Evolutionary conservation across 1,139 yeast species (phyloP).

Genomic region (Martiniozyma asiatica): DNA sequence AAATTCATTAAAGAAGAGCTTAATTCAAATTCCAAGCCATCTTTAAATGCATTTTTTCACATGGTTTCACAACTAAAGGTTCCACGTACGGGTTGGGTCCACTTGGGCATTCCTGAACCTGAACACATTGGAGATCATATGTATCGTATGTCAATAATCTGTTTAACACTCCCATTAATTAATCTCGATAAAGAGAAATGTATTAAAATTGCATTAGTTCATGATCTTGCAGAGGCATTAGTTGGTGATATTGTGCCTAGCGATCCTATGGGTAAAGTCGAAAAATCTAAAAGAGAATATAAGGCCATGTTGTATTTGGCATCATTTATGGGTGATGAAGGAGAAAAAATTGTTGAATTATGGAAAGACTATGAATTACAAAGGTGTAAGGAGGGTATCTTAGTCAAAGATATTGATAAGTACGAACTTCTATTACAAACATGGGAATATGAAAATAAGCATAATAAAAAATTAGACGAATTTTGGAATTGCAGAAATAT

Average conservation of each 20-base stretch:
- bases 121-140: conserved; percentile 91
- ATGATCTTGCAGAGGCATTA: conserved; percentile 86
- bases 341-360: conserved; percentile 53
- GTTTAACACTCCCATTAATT: conserved; percentile 45
- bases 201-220: conserved; percentile 77
- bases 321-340: conserved; percentile 46
- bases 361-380: conserved; percentile 92
- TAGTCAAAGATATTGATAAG: conserved; percentile 90
- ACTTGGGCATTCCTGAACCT: conserved; percentile 47
- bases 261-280: conserved; percentile 35
- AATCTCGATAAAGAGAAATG: conserved; percentile 33
- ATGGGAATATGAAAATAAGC: conserved; percentile 72
- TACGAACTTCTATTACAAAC: conserved; percentile 86
- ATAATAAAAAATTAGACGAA: conserved; percentile 50
- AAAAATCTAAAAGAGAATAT: conserved; percentile 73
- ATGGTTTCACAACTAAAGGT: conserved; percentile 64
- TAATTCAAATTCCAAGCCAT: conserved; percentile 8
- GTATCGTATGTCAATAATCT: conserved; percentile 87
- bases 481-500: conserved; percentile 53
- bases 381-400: conserved; percentile 69
- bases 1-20: conserved; percentile 33
- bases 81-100: conserved; percentile 94
- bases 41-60: conserved; percentile 56
- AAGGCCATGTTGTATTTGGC: conserved; percentile 61
- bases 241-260: conserved; percentile 95